Evolutionary conservation across 345 rosid genomes (phyloP), one percentile per base, ranked within the genome.

Genomic region (Gossypium rotundifolium): DNA sequence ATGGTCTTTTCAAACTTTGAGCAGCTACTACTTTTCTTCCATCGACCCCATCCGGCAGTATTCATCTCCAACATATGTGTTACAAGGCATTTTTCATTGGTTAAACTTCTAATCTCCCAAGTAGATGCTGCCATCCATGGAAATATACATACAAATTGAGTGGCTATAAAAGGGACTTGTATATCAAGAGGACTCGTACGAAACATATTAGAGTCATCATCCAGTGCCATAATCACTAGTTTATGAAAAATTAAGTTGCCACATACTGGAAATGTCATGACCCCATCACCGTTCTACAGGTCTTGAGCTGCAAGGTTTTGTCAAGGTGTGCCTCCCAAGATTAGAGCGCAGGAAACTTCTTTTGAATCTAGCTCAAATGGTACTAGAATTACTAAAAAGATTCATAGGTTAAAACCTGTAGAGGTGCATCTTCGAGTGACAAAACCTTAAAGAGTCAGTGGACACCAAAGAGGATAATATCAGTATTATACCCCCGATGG

Each of bases 1-100:
- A 88, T 85, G 45, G 92, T 84, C 91, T 86, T 93, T 72, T 95
- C 98, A 77, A 95, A 95, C 85, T 91, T 93, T 60, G 97, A 84
- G 88, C 82, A 77, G 79, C 76, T 75, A 63, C 80, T 90, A 63
- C 80, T 90, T 77, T 81, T 83, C 87, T 88, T 95, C 99, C 99
- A 95, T 81, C 82, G 82, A 75, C 58, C 72, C 97, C 98, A 90
- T 64, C 97, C 88, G 66, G 79, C 77, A 70, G 88, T 81, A 68
- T 85, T 86, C 79, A 91, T 87, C 88, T 95, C 99, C 77, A 95
- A 73, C 87, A 86, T 93, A 81, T 85, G 98, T 11, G 90, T 93
- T 75, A 93, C 89, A 70, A 95, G 86, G 85, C 94, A 90, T 82
- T 81, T 91, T 75, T 83, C 75, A 29, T 81, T 75, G 66, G 76